Evolutionary conservation across 2,329 filamentous ascomycete genomes (phyloP).

Genomic region (Lachnellula suecica): DNA sequence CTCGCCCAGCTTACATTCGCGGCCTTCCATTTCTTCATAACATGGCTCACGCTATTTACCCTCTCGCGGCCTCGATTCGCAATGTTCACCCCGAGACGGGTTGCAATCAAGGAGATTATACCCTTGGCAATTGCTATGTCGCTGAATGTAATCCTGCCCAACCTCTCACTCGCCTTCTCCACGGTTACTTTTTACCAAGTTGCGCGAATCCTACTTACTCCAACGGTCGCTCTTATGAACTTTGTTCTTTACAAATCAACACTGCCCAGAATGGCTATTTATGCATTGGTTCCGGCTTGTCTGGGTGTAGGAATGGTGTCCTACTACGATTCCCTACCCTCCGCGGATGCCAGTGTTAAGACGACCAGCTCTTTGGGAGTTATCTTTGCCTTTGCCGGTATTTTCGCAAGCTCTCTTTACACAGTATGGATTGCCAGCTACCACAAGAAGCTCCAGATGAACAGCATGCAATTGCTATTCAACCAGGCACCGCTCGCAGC

Average conservation of each 20-base stretch:
- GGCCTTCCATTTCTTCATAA: constrained; percentile 67
- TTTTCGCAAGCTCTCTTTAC: constrained; percentile 65
- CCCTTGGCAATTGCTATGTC: constrained; percentile 68
- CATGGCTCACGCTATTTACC: constrained; percentile 60
- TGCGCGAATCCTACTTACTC: constrained; percentile 65
- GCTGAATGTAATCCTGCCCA: constrained; percentile 68
- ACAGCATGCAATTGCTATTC: constrained; percentile 67
- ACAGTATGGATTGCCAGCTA: constrained; percentile 69
- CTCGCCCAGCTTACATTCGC: constrained; percentile 65
- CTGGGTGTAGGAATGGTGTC: constrained; percentile 64
- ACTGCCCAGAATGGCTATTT: constrained; percentile 51
- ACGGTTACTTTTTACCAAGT: constrained; percentile 71
- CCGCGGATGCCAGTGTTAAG: constrained; percentile 46
- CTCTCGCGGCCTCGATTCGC: constrained; percentile 58
- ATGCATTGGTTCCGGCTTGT: constrained; percentile 59
- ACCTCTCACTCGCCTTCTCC: constrained; percentile 66
- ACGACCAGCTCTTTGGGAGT: constrained; percentile 60
- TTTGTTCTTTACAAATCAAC: constrained; percentile 57
- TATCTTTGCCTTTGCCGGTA: constrained; percentile 61
- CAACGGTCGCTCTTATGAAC: constrained; percentile 64
- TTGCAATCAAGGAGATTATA: constrained; percentile 54
- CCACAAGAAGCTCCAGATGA: constrained; percentile 63
- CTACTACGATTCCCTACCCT: constrained; percentile 64
- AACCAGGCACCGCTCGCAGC: constrained; percentile 66
- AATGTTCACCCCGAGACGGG: constrained; percentile 58